Conservation (phyloP, 2,329 filamentous ascomycete species). For the Trichoderma simmonsii region DNA sequence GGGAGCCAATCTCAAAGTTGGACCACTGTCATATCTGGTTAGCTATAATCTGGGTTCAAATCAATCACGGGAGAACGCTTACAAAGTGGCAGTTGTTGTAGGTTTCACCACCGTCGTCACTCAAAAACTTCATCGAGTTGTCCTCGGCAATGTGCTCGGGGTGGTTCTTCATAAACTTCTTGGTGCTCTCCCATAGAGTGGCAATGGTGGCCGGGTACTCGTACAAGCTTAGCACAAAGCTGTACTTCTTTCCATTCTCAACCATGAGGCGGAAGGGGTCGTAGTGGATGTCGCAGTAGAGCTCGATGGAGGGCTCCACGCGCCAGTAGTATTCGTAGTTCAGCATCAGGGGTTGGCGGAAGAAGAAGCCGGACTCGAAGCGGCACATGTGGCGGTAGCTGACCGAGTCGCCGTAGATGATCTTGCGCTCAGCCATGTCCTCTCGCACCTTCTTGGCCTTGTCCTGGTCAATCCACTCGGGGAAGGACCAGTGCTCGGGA, state of each 20-base stretch:
- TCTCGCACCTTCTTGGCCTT: slow-evolving; percentile 86
- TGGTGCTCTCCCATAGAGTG: slow-evolving; percentile 90
- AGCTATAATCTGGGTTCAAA: background rate
- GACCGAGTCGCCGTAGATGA: slow-evolving; percentile 96
- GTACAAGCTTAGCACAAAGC: slow-evolving; percentile 90
- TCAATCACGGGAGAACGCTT: slow-evolving; percentile 35
- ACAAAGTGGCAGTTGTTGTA: slow-evolving; percentile 99
- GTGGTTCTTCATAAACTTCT: slow-evolving; percentile 87
- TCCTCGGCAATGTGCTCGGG: slow-evolving; percentile 81
- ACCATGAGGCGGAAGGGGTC: slow-evolving; percentile 97
- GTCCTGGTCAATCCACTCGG: slow-evolving; percentile 91
- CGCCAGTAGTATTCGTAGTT: slow-evolving; percentile 99
- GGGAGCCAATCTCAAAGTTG: slow-evolving; percentile 94
- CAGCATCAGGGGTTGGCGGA: slow-evolving; percentile 87
- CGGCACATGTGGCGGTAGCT: slow-evolving; percentile 99
- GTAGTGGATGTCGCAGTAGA: slow-evolving; percentile 93
- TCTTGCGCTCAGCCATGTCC: slow-evolving; percentile 90
- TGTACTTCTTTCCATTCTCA: slow-evolving; percentile 97
- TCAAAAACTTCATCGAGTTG: slow-evolving; percentile 89
- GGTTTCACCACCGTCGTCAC: slow-evolving; percentile 82
- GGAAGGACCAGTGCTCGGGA: slow-evolving; percentile 95
- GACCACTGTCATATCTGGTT: slow-evolving; percentile 67
- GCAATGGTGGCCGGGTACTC: slow-evolving; percentile 97
- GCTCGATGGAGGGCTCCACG: slow-evolving; percentile 93
- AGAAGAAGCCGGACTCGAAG: slow-evolving; percentile 99